Percentiles rank a stretch among this genome's conserved stretches.
These are phyloP conservation scores for Cryphonectria carpinicola DNA, from an alignment of 2,329 filamentous ascomycete species.

Conservation along the genomic window DNA sequence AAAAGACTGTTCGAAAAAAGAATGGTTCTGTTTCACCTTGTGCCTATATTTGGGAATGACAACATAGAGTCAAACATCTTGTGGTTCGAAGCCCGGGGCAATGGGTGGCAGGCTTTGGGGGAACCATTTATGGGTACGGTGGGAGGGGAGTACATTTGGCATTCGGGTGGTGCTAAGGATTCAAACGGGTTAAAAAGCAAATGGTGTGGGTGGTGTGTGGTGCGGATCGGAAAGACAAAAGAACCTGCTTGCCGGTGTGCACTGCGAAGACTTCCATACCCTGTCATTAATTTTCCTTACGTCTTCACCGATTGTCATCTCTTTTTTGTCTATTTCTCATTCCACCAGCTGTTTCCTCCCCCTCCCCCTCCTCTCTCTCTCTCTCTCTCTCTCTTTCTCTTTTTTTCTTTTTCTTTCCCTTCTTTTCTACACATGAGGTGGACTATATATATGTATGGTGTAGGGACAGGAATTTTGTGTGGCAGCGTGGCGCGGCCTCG, in stretches of 20 bases:
- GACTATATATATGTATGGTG: constrained; percentile 3
- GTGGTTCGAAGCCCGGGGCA: constrained; percentile 24
- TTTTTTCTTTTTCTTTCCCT: too few relatives aligned
- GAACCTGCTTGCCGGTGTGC: constrained; percentile 24
- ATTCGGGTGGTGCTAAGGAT: constrained; percentile 25
- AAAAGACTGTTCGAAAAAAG: constrained; percentile 18
- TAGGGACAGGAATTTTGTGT: neutral
- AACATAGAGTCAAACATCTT: constrained; percentile 29
- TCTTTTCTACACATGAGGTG: neutral
- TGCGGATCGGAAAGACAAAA: constrained; percentile 29
- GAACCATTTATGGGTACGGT: constrained; percentile 18
- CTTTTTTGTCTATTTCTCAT: constrained; percentile 12
- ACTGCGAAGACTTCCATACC: constrained; percentile 27
- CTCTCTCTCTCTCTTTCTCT: neutral
- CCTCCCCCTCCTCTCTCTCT: neutral
- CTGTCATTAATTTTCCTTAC: constrained; percentile 24
- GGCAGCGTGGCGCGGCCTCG: constrained; percentile 2
- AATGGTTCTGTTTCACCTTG: constrained; percentile 22
- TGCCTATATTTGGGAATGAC: constrained; percentile 29
- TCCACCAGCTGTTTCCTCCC: neutral
- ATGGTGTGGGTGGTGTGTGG: constrained; percentile 10
- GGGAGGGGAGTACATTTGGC: constrained; percentile 25
- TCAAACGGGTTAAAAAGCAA: constrained; percentile 28
- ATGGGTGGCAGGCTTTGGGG: constrained; percentile 27
- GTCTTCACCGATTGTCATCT: constrained; percentile 20